A percentile compares a stretch with the other conserved stretches of the same genome.
Evolutionary conservation across 2,329 filamentous ascomycete species (phyloP).

Genomic region (Thelonectria blattea): DNA sequence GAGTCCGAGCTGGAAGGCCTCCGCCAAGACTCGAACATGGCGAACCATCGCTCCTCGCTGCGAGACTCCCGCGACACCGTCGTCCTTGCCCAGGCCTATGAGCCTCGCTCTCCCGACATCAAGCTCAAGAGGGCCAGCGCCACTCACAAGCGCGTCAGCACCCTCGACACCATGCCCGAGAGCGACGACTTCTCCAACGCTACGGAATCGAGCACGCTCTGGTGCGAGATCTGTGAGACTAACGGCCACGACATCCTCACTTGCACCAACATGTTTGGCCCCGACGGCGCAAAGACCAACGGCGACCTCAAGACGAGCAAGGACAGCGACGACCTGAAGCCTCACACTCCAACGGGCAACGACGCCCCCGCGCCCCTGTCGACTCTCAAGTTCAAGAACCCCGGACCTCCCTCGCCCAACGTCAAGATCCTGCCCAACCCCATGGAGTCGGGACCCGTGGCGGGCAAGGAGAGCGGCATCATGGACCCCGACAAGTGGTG

Average conservation of each 20-base stretch:
- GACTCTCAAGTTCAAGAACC: constrained; percentile 55
- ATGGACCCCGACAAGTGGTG: constrained; percentile 94
- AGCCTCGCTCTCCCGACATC: constrained; percentile 51
- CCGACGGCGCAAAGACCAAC: constrained; percentile 46
- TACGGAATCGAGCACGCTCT: constrained; percentile 76
- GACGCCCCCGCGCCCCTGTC: constrained; percentile 62
- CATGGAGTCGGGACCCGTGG: constrained; percentile 71
- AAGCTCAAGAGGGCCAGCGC: constrained; percentile 34
- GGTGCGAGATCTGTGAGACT: constrained; percentile 96
- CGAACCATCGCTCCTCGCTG: constrained; percentile 58
- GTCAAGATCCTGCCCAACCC: constrained; percentile 63
- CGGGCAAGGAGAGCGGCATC: constrained; percentile 78
- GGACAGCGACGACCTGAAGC: constrained; percentile 48
- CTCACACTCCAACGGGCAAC: constrained; percentile 51
- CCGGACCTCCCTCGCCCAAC: constrained; percentile 44
- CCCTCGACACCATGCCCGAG: constrained; percentile 72
- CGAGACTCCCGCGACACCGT: constrained; percentile 72
- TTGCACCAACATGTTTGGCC: constrained; percentile 86
- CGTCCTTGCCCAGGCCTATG: constrained; percentile 59
- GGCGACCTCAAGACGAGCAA: constrained; percentile 43
- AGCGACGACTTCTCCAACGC: constrained; percentile 72
- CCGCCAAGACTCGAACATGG: constrained; percentile 50
- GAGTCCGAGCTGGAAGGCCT: constrained; percentile 79
- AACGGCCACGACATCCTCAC: constrained; percentile 91
- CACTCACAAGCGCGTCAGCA: constrained; percentile 57